Evolutionary conservation across 1,284 basidiomycete genomes (phyloP), one percentile per base, ranked within the genome.

Genomic region (Trametes polyzona): DNA sequence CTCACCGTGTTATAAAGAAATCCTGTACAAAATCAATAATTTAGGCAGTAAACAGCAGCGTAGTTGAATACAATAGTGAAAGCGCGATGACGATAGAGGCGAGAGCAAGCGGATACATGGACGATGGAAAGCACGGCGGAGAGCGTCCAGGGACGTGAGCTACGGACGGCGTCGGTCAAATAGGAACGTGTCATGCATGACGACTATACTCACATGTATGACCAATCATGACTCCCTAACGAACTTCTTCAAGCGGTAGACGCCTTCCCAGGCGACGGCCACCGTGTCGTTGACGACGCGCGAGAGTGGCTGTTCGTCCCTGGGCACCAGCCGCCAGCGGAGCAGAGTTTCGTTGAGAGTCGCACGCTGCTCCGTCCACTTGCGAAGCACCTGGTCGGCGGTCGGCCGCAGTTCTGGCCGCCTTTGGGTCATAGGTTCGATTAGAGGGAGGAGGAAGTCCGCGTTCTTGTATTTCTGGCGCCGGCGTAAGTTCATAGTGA

Each of bases 241-340:
- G 19, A 55, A 39, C 6, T 42, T 52, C 47, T 56, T 61, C 8
- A 61, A n/a, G 16, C 30, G 55, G 26, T 52, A 39, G 5, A 62
- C 46, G 0, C 56, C 53, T 52, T 53, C 53, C n/a, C 56, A 32
- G 0, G 61, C 61, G 0, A 53, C 54, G 14, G 57, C 53, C 11
- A 59, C 53, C 4, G 61, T 50, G 33, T 59, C 57, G 37, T 62
- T 49, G 10, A 62, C 11, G 9, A 58, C 47, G 9, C 61, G 46
- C 14, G 57, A 57, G 14, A 54, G 16, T 0, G 29, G 19, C 3
- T 46, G 46, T 32, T 62, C 61, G 4, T 27, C 19, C 19, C 52
- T 48, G 3, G 57, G 42, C 14, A 29, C 55, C 12, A 62, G 43
- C 3, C 58, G 43, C 57, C 55, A 57, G 14, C 59, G 59, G 14